Conservation (phyloP, 306 rosid genomes). For the Begonia masoniana region DNA sequence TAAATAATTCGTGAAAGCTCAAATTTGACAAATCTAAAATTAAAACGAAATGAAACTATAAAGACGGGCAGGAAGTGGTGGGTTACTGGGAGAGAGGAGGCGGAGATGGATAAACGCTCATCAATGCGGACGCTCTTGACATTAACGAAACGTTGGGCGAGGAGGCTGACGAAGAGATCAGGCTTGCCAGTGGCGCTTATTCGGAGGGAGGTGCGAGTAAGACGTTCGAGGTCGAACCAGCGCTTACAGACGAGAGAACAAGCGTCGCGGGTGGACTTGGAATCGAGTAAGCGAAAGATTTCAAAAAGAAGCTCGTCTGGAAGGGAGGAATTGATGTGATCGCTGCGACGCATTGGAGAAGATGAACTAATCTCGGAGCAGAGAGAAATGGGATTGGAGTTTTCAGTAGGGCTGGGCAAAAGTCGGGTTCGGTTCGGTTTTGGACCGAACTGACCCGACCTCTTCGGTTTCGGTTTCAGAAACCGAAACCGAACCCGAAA, state of each 20-base stretch:
- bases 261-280: constrained; percentile 61
- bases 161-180: constrained; percentile 41
- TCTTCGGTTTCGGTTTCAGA: no score
- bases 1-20: neutral
- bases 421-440: no score
- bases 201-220: constrained; percentile 55
- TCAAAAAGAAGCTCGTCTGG: constrained; percentile 80
- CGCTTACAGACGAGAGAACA: constrained; percentile 86
- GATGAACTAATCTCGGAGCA: no score
- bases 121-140: constrained; percentile 54
- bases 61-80: no score
- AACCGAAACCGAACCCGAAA: no score
- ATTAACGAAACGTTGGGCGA: constrained; percentile 55
- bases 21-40: neutral
- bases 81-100: constrained; percentile 41
- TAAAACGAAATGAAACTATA: neutral
- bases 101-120: constrained; percentile 53
- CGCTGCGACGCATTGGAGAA: constrained; percentile 40
- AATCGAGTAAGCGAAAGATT: constrained; percentile 47
- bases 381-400: no score
- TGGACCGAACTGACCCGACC: no score
- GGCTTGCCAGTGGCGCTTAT: constrained; percentile 75
- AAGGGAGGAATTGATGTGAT: constrained; percentile 56
- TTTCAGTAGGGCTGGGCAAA: no score
- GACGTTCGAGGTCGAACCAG: constrained; percentile 80